Evolutionary conservation across 169 alveolate genomes (phyloP).

Genomic region (Theileria sp.): DNA sequence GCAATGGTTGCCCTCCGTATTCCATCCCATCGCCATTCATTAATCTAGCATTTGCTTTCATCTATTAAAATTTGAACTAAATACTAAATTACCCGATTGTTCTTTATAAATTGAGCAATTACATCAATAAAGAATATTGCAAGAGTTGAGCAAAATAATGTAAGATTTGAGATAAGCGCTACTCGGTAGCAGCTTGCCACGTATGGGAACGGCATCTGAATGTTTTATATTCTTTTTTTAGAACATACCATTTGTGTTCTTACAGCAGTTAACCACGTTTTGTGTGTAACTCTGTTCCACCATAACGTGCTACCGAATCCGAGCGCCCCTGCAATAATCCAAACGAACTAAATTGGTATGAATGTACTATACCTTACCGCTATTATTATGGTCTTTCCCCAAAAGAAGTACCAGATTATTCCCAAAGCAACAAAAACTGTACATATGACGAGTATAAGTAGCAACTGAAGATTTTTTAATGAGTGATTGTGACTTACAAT

Average conservation of each 20-base stretch:
- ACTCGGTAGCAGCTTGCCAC: constrained; percentile 7
- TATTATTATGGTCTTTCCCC: constrained; percentile 22
- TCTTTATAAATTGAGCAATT: constrained; percentile 1
- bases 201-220: constrained; percentile 56
- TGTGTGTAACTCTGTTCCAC: constrained; percentile 43
- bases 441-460: constrained; percentile 17
- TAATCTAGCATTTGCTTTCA: constrained; percentile 17
- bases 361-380: constrained; percentile 34
- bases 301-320: not conserved
- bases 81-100: constrained; percentile 3
- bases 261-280: constrained; percentile 31
- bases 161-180: constrained; percentile 16
- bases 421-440: constrained; percentile 32
- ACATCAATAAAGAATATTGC: constrained; percentile 6
- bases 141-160: constrained; percentile 20
- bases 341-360: constrained; percentile 25
- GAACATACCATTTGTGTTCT: constrained; percentile 45
- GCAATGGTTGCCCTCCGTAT: constrained; percentile 21
- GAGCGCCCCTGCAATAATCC: constrained; percentile 49
- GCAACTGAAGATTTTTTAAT: constrained; percentile 21
- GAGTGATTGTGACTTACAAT: constrained; percentile 18
- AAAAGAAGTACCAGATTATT: constrained; percentile 46
- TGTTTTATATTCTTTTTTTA: too few relatives aligned
- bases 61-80: not conserved
- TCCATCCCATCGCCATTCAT: constrained; percentile 28